Conservation (phyloP, 441 rosid species). For the Gossypium davidsonii region DNA sequence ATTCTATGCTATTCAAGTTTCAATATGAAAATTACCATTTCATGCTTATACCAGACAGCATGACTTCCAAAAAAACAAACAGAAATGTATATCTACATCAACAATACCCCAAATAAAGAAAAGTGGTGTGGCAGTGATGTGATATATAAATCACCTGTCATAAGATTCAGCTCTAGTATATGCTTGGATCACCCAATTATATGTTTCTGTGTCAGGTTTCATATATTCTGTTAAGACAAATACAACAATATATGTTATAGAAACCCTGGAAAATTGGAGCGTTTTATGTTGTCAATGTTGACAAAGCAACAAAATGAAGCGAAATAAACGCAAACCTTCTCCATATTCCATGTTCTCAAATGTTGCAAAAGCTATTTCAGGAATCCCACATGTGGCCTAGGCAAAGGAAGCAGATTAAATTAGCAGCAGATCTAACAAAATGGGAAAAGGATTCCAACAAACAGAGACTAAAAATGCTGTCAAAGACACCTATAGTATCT, state of each 20-base stretch:
- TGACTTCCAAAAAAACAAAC: background rate
- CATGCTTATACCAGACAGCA: background rate
- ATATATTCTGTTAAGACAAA: conserved; percentile 52
- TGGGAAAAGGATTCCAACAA: background rate
- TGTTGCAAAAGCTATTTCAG: conserved; percentile 84
- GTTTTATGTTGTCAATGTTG: background rate
- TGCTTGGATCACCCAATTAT: conserved; percentile 97
- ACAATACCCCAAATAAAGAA: background rate
- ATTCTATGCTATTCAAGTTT: background rate
- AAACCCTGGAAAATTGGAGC: conserved; percentile 10
- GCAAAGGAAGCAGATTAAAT: conserved; percentile 18
- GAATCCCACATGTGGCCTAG: conserved; percentile 91
- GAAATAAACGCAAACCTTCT: conserved; percentile 60
- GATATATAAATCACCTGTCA: conserved; percentile 54
- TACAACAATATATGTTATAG: conserved; percentile 13
- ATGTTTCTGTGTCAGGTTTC: conserved; percentile 93
- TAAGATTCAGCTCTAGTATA: conserved; percentile 95
- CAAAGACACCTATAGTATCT: background rate
- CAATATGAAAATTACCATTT: background rate
- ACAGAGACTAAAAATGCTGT: background rate
- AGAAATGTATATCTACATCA: background rate
- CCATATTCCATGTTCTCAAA: conserved; percentile 98
- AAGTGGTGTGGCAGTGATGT: background rate
- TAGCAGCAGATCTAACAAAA: background rate
- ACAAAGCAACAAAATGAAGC: conserved; percentile 2